Percentiles rank a stretch among this genome's conserved stretches.
phyloP scores from a whole-genome alignment of 345 rosid species.

The Moricandia moricandioides region DNA sequence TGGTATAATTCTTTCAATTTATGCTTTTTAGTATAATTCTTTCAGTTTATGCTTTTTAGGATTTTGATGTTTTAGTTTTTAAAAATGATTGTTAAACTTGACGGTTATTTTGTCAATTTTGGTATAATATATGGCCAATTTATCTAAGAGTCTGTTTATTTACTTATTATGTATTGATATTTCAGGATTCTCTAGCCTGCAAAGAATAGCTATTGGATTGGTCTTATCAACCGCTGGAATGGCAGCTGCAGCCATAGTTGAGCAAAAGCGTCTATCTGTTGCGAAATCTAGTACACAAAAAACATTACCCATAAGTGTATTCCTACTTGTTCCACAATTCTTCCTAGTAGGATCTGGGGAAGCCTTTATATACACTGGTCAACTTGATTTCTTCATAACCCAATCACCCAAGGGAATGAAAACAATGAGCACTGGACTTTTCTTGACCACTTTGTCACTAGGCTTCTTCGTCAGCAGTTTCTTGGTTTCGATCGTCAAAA shows the following conservation, averaged over 20 bases:
- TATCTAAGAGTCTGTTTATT: neutral
- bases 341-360: slow-evolving; percentile 68
- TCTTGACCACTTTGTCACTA: slow-evolving; percentile 59
- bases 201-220: slow-evolving; percentile 60
- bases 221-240: slow-evolving; percentile 55
- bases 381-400: slow-evolving; percentile 70
- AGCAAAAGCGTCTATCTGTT: slow-evolving; percentile 44
- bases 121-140: neutral
- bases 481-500: slow-evolving; percentile 49
- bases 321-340: slow-evolving; percentile 59
- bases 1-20: neutral
- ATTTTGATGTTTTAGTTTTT: neutral
- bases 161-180: neutral
- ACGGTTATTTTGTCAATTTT: neutral
- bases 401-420: slow-evolving; percentile 71
- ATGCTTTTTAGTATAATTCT: neutral
- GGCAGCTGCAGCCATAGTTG: slow-evolving; percentile 54
- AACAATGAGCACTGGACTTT: slow-evolving; percentile 67
- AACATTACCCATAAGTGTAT: slow-evolving; percentile 46
- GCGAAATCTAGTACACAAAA: slow-evolving; percentile 32
- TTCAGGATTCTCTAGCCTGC: slow-evolving; percentile 60
- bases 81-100: neutral
- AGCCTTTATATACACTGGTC: slow-evolving; percentile 66
- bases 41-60: neutral
- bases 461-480: slow-evolving; percentile 65